phyloP scores from a whole-genome alignment of 192 early-diverging fungal species.

The Cetraspora pellucida region DNA sequence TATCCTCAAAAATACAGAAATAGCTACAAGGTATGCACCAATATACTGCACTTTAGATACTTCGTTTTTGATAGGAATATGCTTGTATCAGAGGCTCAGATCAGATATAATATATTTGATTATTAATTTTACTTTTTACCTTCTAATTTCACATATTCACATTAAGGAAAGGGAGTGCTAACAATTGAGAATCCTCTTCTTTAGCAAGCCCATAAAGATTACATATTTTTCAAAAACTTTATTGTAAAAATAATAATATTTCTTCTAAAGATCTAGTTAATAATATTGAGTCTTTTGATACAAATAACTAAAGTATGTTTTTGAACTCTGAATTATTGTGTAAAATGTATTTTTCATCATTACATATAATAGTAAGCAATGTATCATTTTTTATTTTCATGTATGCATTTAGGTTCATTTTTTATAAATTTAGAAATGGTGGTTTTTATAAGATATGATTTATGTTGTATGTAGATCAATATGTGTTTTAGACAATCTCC shows the following conservation, averaged over 20 bases:
- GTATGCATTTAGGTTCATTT: no score
- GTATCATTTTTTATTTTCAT: not conserved
- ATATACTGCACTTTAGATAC: not conserved
- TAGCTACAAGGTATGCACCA: not conserved
- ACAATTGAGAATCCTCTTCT: not conserved
- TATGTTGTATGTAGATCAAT: no score
- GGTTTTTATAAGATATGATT: no score
- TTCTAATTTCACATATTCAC: not conserved
- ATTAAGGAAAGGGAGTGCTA: not conserved
- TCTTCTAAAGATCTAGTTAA: not conserved
- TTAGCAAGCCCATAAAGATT: not conserved
- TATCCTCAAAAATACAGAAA: not conserved
- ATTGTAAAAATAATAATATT: not conserved
- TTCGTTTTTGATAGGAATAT: not conserved
- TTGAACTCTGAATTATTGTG: not conserved
- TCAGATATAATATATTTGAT: not conserved
- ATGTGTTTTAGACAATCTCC: no score
- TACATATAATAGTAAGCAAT: not conserved
- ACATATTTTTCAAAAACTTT: not conserved
- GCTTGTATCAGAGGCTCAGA: not conserved
- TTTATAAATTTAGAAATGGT: no score
- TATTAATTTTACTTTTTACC: not conserved
- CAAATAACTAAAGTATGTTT: not conserved
- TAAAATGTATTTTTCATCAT: not conserved
- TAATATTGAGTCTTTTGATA: not conserved